These are phyloP conservation scores for Trichoderma hamatum DNA, from an alignment of 2,329 filamentous ascomycete species.

Conservation along the genomic window DNA sequence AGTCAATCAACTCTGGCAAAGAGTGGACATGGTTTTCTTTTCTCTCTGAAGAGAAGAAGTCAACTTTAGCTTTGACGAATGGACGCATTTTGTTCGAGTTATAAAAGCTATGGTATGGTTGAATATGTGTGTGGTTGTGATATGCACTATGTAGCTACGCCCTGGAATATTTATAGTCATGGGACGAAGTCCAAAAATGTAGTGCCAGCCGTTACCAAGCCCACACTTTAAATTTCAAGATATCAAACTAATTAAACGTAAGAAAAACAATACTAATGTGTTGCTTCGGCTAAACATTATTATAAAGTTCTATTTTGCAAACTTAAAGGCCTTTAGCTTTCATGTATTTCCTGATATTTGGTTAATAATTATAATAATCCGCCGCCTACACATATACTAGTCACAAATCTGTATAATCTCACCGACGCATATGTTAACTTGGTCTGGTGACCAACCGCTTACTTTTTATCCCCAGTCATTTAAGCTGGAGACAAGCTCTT, in stretches of 20 bases:
- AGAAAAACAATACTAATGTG: neutral
- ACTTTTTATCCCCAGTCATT: neutral
- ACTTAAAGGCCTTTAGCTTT: neutral
- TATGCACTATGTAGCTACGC: neutral
- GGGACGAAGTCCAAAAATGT: neutral
- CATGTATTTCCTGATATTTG: neutral
- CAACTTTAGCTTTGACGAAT: slow-evolving; percentile 28
- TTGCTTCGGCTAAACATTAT: neutral
- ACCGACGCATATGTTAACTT: neutral
- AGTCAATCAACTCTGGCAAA: slow-evolving; percentile 35
- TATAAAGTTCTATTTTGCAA: neutral
- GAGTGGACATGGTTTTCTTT: slow-evolving; percentile 29
- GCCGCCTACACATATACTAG: neutral
- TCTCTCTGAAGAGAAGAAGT: slow-evolving; percentile 30
- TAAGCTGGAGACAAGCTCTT: neutral
- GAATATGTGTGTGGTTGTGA: neutral
- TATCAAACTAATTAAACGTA: neutral
- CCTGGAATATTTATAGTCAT: neutral
- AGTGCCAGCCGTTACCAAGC: neutral
- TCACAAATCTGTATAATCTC: neutral
- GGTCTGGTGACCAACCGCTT: neutral
- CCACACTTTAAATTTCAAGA: neutral
- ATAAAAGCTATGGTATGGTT: neutral
- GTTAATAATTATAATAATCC: neutral
- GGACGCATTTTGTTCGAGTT: slow-evolving; percentile 19